Base-by-base conservation (phyloP, 192 early-diverging fungal genomes). In the Coemansia sp. region DNA sequence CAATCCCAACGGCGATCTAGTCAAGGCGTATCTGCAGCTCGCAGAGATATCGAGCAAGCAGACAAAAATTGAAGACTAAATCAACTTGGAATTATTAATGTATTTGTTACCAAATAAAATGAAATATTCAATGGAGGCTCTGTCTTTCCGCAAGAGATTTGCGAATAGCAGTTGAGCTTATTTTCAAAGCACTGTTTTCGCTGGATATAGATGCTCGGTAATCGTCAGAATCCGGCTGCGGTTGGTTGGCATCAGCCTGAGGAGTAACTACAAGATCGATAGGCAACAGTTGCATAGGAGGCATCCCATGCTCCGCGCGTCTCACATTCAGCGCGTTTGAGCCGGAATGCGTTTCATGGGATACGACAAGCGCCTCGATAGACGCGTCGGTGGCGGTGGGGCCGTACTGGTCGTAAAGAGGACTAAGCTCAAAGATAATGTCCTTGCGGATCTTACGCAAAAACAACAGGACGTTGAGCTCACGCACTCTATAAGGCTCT, bases 371-470 rank as follows among this genome's bases (percentile, higher is more conserved):
- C 2, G 90, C 92, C 48, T 91, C 84, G 18, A 99, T 85, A 1
- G 88, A 77, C 0, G 87, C 60, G 38, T 94, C 92, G 0, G 84
- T 86, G 5, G 86, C 83, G 0, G 94, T 95, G 1, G 97, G 97
- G 0, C 97, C 97, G 71, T 88, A 94, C 1, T 87, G 88, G 76
- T 99, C 95, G 24, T 73, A 70, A 33, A 99, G 89, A 0, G 91
- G 90, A 10, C 87, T 89, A 12, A 89, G 78, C 69, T 90, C 71
- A 33, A 75, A 63, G 41, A 78, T 77, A 36, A 73, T 41, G 48
- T 77, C 69, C 39, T 71, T 74, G 60, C 76, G 77, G 16, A 85
- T 65, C 66, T 69, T 68, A 34, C 75, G 71, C 75, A 96, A 72
- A 58, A 94, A 97, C 39, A 71, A 20, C 18, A 78, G 20, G 6